phyloP scores from a whole-genome alignment of 495 filamentous ascomycete species.

The Daldinia grandis region DNA sequence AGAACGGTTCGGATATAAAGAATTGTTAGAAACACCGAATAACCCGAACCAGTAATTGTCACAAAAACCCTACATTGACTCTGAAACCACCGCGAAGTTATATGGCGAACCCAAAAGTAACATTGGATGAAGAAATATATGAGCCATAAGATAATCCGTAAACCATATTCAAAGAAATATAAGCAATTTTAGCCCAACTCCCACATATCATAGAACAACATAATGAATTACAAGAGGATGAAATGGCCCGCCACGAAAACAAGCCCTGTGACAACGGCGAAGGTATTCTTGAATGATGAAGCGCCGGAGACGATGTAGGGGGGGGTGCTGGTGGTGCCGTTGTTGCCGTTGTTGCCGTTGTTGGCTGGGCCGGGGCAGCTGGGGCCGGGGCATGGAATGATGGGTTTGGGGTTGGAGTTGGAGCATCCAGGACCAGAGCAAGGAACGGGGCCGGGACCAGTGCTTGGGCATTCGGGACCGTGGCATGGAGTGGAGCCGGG shows the following conservation, averaged over 20 bases:
- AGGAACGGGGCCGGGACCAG: slow-evolving; percentile 5
- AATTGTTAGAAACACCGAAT: neutral
- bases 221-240: slow-evolving; percentile 32
- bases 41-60: neutral
- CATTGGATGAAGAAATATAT: slow-evolving; percentile 1
- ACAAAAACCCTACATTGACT: neutral
- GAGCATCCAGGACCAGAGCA: neutral
- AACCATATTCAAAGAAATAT: slow-evolving; percentile 31
- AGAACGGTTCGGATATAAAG: neutral
- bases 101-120: neutral
- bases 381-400: neutral
- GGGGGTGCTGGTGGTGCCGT: slow-evolving; percentile 15
- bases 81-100: neutral
- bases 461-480: neutral
- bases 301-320: slow-evolving; percentile 40
- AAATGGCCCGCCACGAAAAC: slow-evolving; percentile 41
- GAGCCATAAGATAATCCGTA: slow-evolving; percentile 24
- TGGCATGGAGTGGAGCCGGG: neutral
- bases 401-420: neutral
- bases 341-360: slow-evolving; percentile 34
- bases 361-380: slow-evolving; percentile 1
- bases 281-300: slow-evolving; percentile 33
- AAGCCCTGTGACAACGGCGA: slow-evolving; percentile 39
- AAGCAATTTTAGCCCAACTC: neutral
- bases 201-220: neutral